Evolutionary conservation across 2,329 filamentous ascomycete genomes (phyloP).

Genomic region (Fonsecaea erecta): DNA sequence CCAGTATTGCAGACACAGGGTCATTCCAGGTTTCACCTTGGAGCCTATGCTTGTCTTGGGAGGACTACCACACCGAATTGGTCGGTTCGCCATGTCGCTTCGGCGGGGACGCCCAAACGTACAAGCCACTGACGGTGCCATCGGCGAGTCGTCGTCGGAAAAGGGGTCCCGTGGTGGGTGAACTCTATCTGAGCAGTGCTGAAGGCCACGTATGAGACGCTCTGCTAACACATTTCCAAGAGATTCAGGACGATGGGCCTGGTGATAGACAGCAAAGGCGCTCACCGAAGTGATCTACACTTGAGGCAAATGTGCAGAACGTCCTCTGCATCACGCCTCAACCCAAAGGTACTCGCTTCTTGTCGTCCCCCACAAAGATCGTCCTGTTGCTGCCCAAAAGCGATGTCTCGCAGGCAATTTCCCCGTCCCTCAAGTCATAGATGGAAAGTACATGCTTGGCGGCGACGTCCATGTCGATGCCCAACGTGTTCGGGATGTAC

Average conservation of each 20-base stretch:
- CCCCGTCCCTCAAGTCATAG: background rate
- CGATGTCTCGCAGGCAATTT: background rate
- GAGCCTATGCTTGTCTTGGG: background rate
- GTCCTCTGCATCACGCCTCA: slow-evolving; percentile 3
- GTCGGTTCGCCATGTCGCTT: background rate
- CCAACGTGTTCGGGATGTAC: background rate
- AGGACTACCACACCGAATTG: background rate
- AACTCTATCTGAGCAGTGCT: background rate
- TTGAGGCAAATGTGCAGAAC: background rate
- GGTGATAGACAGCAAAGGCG: background rate
- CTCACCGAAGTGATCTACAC: background rate
- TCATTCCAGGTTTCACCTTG: background rate
- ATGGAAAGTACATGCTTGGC: slow-evolving; percentile 1
- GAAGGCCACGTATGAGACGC: background rate
- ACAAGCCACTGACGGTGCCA: background rate
- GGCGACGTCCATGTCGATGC: slow-evolving; percentile 4
- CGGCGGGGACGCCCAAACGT: background rate
- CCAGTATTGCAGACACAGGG: background rate
- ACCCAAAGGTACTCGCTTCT: background rate
- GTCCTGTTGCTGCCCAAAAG: slow-evolving; percentile 9
- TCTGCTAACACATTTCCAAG: background rate
- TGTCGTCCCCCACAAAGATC: background rate
- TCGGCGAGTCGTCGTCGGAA: background rate
- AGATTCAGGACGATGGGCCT: background rate
- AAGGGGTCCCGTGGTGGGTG: background rate